These are phyloP conservation scores for Exsudoporus floridanus DNA, from an alignment of 1,284 basidiomycete genomes.

Conservation along the genomic window DNA sequence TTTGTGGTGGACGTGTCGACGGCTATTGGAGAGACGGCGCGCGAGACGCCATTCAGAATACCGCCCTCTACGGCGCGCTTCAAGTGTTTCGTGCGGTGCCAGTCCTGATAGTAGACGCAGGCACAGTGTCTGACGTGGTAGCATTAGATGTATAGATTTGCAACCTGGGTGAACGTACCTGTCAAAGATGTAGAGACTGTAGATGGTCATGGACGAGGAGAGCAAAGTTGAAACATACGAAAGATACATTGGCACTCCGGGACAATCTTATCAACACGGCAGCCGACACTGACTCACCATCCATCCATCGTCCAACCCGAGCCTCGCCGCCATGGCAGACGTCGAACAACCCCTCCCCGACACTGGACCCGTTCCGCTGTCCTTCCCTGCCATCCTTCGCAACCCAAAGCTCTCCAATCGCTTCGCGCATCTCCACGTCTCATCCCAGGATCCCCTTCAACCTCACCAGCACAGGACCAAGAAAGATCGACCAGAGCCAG, in stretches of 20 bases:
- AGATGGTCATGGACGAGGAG: constrained; percentile 64
- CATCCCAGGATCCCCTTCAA: constrained; percentile 1
- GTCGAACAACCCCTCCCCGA: neutral
- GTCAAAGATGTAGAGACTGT: constrained; percentile 89
- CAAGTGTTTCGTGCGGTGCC: constrained; percentile 78
- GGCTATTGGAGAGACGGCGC: constrained; percentile 52
- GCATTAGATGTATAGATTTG: constrained; percentile 1
- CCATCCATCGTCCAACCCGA: neutral
- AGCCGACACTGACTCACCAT: neutral
- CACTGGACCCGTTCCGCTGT: constrained; percentile 50
- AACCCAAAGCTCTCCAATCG: constrained; percentile 52
- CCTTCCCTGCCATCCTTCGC: constrained; percentile 68
- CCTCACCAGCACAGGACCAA: constrained; percentile 35
- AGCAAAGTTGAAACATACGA: too few relatives aligned
- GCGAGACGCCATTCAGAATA: constrained; percentile 73
- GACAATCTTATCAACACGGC: neutral
- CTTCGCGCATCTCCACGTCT: constrained; percentile 49
- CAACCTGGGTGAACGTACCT: constrained; percentile 44
- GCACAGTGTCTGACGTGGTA: constrained; percentile 69
- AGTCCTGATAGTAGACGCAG: constrained; percentile 92
- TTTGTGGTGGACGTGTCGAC: constrained; percentile 34
- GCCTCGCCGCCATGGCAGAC: constrained; percentile 10
- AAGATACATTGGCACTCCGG: too few relatives aligned
- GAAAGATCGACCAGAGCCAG: constrained; percentile 52
- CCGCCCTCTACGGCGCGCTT: constrained; percentile 69